Conservation (phyloP, 805 yeast genomes). For the Zygosaccharomyces bailii region DNA sequence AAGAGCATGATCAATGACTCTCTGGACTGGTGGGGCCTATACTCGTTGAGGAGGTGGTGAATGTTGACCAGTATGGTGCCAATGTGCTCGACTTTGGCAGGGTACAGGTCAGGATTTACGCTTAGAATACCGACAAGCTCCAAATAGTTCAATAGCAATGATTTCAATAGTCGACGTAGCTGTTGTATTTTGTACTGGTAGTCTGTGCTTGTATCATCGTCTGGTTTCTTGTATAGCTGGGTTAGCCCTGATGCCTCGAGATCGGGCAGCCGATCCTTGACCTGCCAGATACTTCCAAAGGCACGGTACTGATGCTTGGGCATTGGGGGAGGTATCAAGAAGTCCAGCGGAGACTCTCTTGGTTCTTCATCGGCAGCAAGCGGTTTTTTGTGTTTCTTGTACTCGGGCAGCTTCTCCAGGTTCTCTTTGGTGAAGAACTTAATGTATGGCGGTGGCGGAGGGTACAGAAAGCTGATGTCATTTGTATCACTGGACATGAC, state of each 20-base stretch:
- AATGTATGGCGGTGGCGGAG: constrained; percentile 89
- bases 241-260: constrained; percentile 72
- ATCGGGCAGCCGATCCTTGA: constrained; percentile 68
- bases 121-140: constrained; percentile 78
- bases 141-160: constrained; percentile 72
- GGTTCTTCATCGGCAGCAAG: constrained; percentile 41
- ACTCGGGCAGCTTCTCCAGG: constrained; percentile 41
- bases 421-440: constrained; percentile 72
- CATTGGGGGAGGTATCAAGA: constrained; percentile 59
- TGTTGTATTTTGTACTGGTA: constrained; percentile 59
- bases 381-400: constrained; percentile 21
- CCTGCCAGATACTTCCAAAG: constrained; percentile 88
- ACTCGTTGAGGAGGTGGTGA: constrained; percentile 87
- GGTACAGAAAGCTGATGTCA: constrained; percentile 69
- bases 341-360: constrained; percentile 39
- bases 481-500: constrained; percentile 22
- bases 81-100: constrained; percentile 69
- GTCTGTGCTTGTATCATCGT: constrained; percentile 27
- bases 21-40: constrained; percentile 92
- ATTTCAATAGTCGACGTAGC: constrained; percentile 73
- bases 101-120: constrained; percentile 63
- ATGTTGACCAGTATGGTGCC: constrained; percentile 79
- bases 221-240: constrained; percentile 54
- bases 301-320: constrained; percentile 74
- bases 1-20: constrained; percentile 78